Conservation (phyloP, 2,329 filamentous ascomycete genomes). For the Trichoderma hamatum region DNA sequence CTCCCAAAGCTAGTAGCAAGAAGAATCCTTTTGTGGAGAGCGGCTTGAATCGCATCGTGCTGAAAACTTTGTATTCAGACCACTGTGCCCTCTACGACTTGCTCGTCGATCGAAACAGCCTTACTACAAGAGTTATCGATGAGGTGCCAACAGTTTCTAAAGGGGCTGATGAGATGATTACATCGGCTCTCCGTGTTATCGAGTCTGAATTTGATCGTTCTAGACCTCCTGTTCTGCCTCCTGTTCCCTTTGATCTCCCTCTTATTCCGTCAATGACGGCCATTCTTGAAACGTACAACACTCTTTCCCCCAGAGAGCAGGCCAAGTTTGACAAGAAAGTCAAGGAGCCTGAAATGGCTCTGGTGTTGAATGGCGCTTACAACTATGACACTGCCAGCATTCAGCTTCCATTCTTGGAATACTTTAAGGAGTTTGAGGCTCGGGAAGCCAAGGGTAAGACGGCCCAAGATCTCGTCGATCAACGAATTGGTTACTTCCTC, state of each 20-base stretch:
- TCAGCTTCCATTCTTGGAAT: constrained; percentile 65
- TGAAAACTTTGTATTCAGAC: constrained; percentile 82
- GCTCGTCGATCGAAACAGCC: constrained; percentile 74
- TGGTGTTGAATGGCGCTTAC: constrained; percentile 78
- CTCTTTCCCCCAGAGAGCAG: constrained; percentile 73
- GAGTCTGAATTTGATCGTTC: constrained; percentile 88
- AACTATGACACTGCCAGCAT: constrained; percentile 70
- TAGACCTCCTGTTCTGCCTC: constrained; percentile 85
- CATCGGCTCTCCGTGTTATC: constrained; percentile 74
- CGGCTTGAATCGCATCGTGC: constrained; percentile 81
- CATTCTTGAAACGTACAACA: constrained; percentile 65
- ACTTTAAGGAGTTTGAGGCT: constrained; percentile 72
- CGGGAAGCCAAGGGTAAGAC: constrained; percentile 67
- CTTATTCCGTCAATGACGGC: constrained; percentile 70
- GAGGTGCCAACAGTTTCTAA: constrained; percentile 60
- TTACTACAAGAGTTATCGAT: constrained; percentile 79
- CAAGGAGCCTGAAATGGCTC: constrained; percentile 75
- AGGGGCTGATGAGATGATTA: constrained; percentile 61
- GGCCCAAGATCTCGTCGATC: constrained; percentile 68
- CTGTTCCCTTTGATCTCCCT: constrained; percentile 87
- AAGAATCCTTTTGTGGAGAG: constrained; percentile 87
- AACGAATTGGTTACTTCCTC: constrained; percentile 77
- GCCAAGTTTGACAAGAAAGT: constrained; percentile 71
- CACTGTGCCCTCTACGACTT: constrained; percentile 87
- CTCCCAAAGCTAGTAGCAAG: constrained; percentile 87